phyloP scores from a whole-genome alignment of 2,329 filamentous ascomycete species.

The Fusarium veterinarium region DNA sequence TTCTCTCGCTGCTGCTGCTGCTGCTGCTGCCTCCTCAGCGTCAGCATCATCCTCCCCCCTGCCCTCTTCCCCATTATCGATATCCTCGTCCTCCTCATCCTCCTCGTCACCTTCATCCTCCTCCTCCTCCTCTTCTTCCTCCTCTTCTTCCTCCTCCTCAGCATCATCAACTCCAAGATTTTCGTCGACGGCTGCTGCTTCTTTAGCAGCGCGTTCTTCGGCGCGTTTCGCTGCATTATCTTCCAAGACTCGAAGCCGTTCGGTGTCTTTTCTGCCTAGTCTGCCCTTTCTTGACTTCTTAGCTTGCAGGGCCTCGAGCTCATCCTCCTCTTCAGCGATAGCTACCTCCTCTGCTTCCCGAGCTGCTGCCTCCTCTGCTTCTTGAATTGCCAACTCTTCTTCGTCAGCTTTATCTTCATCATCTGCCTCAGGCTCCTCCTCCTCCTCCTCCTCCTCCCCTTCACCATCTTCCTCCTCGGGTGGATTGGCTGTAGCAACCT shows the following conservation, averaged over 20 bases:
- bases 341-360: constrained; percentile 29
- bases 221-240: constrained; percentile 31
- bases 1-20: not conserved
- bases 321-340: constrained; percentile 31
- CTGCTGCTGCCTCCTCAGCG: not conserved
- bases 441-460: not conserved
- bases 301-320: constrained; percentile 28
- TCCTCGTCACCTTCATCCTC: not conserved
- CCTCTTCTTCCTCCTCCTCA: constrained; percentile 43
- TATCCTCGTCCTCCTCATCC: not conserved
- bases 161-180: not conserved
- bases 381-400: not conserved
- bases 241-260: constrained; percentile 33
- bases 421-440: not conserved
- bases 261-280: constrained; percentile 42
- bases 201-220: constrained; percentile 39
- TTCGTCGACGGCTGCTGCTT: constrained; percentile 20
- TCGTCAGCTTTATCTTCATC: not conserved
- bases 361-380: constrained; percentile 38
- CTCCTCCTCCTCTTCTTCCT: constrained; percentile 40
- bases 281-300: constrained; percentile 42
- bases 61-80: not conserved
- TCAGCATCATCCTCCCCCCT: not conserved
- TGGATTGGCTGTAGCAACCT: constrained; percentile 34
- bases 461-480: constrained; percentile 11